Evolutionary conservation across 306 rosid genomes (phyloP).

Genomic region (Acacia confusa): DNA sequence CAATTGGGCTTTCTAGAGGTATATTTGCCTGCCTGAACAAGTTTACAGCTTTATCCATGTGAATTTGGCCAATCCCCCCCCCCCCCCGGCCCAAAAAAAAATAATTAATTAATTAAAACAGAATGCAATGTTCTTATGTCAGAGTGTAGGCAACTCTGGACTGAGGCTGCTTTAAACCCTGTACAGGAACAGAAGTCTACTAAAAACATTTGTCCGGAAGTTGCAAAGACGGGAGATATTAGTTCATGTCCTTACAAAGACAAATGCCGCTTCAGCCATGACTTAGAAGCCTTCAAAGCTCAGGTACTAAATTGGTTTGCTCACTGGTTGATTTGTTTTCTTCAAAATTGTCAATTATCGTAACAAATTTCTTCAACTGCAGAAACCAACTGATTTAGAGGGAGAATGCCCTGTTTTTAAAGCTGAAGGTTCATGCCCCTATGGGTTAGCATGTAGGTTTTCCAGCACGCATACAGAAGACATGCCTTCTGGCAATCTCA

Average conservation of each 20-base stretch:
- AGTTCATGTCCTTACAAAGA: constrained; percentile 67
- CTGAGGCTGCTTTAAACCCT: not conserved
- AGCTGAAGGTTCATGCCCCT: constrained; percentile 63
- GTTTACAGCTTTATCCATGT: not conserved
- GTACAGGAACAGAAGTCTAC: constrained; percentile 70
- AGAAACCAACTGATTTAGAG: constrained; percentile 80
- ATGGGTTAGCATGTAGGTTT: constrained; percentile 80
- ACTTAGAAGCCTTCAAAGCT: constrained; percentile 68
- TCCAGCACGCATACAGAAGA: constrained; percentile 59
- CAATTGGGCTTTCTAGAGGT: not conserved
- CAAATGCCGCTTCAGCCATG: constrained; percentile 89
- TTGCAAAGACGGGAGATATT: constrained; percentile 75
- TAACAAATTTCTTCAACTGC: constrained; percentile 26
- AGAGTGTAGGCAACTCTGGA: too few relatives aligned
- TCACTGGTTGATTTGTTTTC: not conserved
- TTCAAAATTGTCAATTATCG: not conserved
- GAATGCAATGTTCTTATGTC: not conserved
- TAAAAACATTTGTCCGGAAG: constrained; percentile 59
- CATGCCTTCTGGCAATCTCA: constrained; percentile 31
- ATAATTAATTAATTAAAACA: not conserved
- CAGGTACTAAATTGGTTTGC: constrained; percentile 51
- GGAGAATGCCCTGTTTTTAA: constrained; percentile 79
- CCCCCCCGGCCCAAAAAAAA: too few relatives aligned
- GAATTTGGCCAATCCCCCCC: not conserved
- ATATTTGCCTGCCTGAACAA: not conserved